Conservation (phyloP, 305 asterid species). For the Solanum hybrid region DNA sequence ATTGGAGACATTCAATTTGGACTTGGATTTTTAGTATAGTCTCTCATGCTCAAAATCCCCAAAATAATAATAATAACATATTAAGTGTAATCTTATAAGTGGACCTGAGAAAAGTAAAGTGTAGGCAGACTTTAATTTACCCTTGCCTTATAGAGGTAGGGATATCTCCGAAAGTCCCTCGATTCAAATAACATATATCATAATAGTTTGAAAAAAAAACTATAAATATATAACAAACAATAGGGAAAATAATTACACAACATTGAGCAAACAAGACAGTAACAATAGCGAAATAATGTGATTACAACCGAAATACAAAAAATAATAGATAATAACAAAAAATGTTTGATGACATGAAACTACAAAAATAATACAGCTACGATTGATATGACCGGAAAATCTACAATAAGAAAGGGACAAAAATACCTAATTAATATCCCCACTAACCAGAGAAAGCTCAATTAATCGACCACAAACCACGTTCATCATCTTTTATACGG, state of each 20-base stretch:
- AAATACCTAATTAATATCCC: background rate
- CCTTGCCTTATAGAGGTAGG: accelerated
- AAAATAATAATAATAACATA: background rate
- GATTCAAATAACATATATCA: background rate
- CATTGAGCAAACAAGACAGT: background rate
- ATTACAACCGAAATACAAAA: background rate
- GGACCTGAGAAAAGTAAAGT: accelerated
- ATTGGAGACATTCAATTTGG: background rate
- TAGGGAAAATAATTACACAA: background rate
- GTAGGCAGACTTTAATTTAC: background rate
- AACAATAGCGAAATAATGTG: background rate
- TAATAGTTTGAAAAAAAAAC: background rate
- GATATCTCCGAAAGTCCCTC: background rate
- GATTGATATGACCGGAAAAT: background rate
- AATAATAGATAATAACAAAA: background rate
- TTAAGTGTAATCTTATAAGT: accelerated
- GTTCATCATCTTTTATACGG: background rate
- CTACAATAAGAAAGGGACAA: background rate
- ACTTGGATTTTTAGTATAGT: background rate
- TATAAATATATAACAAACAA: background rate
- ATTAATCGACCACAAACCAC: background rate
- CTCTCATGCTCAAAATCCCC: background rate
- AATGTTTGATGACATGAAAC: background rate
- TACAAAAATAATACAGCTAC: background rate
- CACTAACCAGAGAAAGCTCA: no score